phyloP scores from a whole-genome alignment of 495 filamentous ascomycete genomes.

The Aspergillus nanangensis region DNA sequence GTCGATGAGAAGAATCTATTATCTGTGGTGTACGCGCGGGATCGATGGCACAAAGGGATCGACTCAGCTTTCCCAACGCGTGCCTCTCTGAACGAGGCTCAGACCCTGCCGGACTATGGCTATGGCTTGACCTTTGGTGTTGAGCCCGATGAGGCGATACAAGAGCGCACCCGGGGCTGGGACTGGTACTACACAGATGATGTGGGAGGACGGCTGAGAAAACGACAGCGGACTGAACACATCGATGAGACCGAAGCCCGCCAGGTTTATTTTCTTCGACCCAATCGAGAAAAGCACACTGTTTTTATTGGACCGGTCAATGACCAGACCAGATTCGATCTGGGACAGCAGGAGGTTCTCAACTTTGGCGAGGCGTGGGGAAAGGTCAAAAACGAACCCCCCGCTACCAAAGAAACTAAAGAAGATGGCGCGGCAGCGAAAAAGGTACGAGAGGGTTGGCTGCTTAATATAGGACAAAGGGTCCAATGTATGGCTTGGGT shows the following conservation, averaged over 20 bases:
- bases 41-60: conserved; percentile 39
- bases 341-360: conserved; percentile 37
- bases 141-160: conserved; percentile 31
- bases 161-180: conserved; percentile 46
- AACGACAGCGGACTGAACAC: conserved; percentile 29
- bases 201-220: conserved; percentile 30
- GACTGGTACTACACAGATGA: conserved; percentile 50
- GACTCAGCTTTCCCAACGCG: conserved; percentile 50
- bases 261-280: conserved; percentile 36
- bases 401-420: conserved; percentile 3
- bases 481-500: conserved; percentile 54
- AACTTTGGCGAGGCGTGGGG: conserved; percentile 44
- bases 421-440: too few species aligned
- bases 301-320: conserved; percentile 50
- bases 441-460: conserved; percentile 48
- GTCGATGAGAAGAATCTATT: conserved; percentile 43
- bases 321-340: conserved; percentile 34
- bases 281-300: conserved; percentile 28
- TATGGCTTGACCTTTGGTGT: conserved; percentile 39
- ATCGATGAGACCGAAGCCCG: conserved; percentile 24
- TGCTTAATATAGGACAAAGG: conserved; percentile 50
- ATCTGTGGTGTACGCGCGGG: conserved; percentile 39
- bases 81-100: conserved; percentile 20
- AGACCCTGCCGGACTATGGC: conserved; percentile 25
- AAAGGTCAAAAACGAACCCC: conserved; percentile 6